phyloP scores from a whole-genome alignment of 2,329 filamentous ascomycete species.

The Cladosporium oxysporum region DNA sequence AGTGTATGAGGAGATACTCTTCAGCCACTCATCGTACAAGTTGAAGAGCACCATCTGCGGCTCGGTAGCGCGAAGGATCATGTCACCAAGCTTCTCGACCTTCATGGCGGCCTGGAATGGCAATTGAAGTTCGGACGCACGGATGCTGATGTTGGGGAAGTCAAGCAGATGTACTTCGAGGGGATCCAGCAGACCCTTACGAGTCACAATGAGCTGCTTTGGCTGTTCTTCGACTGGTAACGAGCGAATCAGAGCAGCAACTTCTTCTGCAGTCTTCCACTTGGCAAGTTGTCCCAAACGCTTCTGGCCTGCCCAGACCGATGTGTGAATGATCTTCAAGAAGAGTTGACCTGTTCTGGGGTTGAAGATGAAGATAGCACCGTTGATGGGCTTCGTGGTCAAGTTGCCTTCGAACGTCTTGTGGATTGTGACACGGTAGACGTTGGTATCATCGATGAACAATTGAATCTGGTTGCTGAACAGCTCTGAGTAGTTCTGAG shows the following conservation, averaged over 20 bases:
- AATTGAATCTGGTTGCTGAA: slow-evolving; percentile 99
- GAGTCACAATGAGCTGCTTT: slow-evolving; percentile 96
- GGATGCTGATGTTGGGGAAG: slow-evolving; percentile 98
- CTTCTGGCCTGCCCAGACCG: slow-evolving; percentile 98
- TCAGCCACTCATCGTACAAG: slow-evolving; percentile 97
- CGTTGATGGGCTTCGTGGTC: slow-evolving; percentile 99
- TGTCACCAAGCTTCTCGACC: slow-evolving; percentile 97
- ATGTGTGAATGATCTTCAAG: slow-evolving; percentile 99
- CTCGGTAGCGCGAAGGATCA: slow-evolving; percentile 96
- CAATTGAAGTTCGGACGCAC: slow-evolving; percentile 92
- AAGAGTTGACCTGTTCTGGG: slow-evolving; percentile 97
- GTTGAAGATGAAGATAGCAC: slow-evolving; percentile 99
- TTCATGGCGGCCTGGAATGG: slow-evolving; percentile 99
- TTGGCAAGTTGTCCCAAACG: slow-evolving; percentile 97
- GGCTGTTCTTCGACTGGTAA: slow-evolving; percentile 97
- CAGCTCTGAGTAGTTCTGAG: slow-evolving; percentile 97
- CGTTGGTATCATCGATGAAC: slow-evolving; percentile 98
- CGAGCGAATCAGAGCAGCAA: slow-evolving; percentile 92
- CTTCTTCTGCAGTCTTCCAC: slow-evolving; percentile 99
- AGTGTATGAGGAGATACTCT: slow-evolving; percentile 97
- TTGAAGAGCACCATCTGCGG: slow-evolving; percentile 99
- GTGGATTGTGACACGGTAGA: slow-evolving; percentile 98
- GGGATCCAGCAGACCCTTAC: slow-evolving; percentile 94
- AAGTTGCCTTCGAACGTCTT: slow-evolving; percentile 99
- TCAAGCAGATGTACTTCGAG: slow-evolving; percentile 96